Base-by-base conservation (phyloP, 192 early-diverging fungal species). In the Gryganskiella cystojenkinii region DNA sequence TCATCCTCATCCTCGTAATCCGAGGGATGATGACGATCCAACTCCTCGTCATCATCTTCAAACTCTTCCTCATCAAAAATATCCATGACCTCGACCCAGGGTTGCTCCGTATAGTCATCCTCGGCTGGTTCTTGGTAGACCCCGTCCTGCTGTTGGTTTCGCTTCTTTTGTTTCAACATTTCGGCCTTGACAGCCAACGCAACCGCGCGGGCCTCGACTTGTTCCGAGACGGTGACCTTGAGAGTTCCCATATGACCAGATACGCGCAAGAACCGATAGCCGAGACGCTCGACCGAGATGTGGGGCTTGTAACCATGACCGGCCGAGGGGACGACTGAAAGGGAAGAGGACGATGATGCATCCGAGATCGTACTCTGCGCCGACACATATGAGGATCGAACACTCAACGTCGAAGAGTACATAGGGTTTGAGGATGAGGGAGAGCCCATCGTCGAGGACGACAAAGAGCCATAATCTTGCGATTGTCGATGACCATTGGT, bases 181-280 rank as follows among this genome's bases (percentile, higher is more conserved):
- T 78, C 74, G 8, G 74, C 61, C 3, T 45, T 28, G 0, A 78
- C 74, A 22, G 74, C 74, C 45, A 78, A 28, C 22, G 66, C 74
- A 19, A 78, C 74, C 2, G 74, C 74, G 3, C 74, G 59, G 6
- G 74, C 74, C 28, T 78, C 74, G 7, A 69, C 67, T n/a, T 78
- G 51, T 33, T 78, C 74, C 55, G 74, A 64, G 50, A 78, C 74
- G 4, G 74, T 78, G 44, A 78, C 61, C 58, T 78, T 78, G 30
- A 78, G 20, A 0, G 74, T 78, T 10, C 74, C 74, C 74, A 69
- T 78, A 33, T 64, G 60, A 5, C 74, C 74, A 31, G 74, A 78
- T n/a, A 78, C 74, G 56, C 74, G 61, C 67, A 78, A 43, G 61
- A 78, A 78, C 44, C 74, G 25, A 31, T 78, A 78, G 15, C 74